A percentile compares a stretch with the other conserved stretches of the same genome.
phyloP scores from a whole-genome alignment of 768 basidiomycete species.

The Lepiota brunneoincarnata region DNA sequence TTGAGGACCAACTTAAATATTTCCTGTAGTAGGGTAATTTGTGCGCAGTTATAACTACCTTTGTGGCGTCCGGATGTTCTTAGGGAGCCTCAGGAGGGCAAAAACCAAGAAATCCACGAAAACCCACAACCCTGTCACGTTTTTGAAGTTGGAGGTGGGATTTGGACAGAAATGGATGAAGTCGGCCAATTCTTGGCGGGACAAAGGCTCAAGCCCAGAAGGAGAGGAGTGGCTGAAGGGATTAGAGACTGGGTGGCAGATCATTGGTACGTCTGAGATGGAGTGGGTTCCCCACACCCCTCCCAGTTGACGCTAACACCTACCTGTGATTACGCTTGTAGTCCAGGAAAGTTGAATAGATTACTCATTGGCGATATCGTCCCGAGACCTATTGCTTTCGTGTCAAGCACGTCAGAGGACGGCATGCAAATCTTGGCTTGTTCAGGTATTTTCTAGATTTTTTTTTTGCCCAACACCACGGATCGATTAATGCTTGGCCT shows the following conservation, averaged over 20 bases:
- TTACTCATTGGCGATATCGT: conserved; percentile 52
- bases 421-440: conserved; percentile 57
- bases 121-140: too few species aligned
- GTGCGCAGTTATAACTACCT: too few species aligned
- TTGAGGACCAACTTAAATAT: too few species aligned
- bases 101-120: too few species aligned
- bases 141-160: too few species aligned
- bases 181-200: too few species aligned
- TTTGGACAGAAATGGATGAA: too few species aligned
- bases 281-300: conserved; percentile 21
- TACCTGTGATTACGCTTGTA: background rate
- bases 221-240: conserved; percentile 44
- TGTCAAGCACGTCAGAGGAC: conserved; percentile 54
- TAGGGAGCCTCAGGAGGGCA: too few species aligned
- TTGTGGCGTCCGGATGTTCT: too few species aligned
- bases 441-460: conserved; percentile 36
- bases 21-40: too few species aligned
- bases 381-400: conserved; percentile 70
- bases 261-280: conserved; percentile 30
- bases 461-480: background rate
- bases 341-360: conserved; percentile 33
- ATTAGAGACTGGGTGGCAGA: conserved; percentile 38
- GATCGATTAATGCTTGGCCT: background rate
- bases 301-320: background rate
- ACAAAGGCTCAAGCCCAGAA: conserved; percentile 27